These are phyloP conservation scores for Thelephora terrestris DNA, from an alignment of 1,284 basidiomycete genomes.

Conservation along the genomic window DNA sequence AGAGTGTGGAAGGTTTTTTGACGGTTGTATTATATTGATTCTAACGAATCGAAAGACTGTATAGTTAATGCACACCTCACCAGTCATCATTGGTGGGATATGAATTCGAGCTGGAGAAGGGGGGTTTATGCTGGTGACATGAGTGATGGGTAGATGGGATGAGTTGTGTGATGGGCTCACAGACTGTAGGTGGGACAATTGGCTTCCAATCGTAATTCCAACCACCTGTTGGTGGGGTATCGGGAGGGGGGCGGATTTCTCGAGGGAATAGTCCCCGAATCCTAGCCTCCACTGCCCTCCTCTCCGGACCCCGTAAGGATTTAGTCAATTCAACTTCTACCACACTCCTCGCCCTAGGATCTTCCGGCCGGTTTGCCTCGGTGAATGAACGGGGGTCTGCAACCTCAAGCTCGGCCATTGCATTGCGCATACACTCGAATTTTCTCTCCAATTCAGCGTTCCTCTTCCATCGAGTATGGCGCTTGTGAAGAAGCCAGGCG, in stretches of 20 bases:
- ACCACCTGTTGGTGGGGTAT: conserved; percentile 65
- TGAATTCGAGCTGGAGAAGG: no score
- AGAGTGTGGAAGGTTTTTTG: neutral
- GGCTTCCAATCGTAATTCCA: conserved; percentile 77
- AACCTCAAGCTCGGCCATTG: conserved; percentile 71
- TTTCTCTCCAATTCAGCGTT: conserved; percentile 61
- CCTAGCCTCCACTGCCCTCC: conserved; percentile 64
- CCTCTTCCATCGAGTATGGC: conserved; percentile 62
- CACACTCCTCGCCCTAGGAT: conserved; percentile 51
- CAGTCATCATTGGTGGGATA: no score
- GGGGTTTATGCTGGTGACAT: no score
- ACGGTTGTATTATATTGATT: no score
- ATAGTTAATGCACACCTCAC: no score
- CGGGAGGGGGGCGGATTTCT: conserved; percentile 67
- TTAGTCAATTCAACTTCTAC: conserved; percentile 52
- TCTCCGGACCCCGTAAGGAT: conserved; percentile 55
- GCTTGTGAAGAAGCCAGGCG: conserved; percentile 79
- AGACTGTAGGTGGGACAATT: conserved; percentile 29
- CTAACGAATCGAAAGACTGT: no score
- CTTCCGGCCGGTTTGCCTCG: conserved; percentile 69
- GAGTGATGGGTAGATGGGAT: no score
- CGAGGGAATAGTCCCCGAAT: conserved; percentile 79
- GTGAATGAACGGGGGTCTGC: conserved; percentile 59
- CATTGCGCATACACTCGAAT: conserved; percentile 65
- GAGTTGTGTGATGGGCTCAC: no score